Evolutionary conservation across 2,329 filamentous ascomycete species (phyloP).

Genomic region (Talaromyces sp.): DNA sequence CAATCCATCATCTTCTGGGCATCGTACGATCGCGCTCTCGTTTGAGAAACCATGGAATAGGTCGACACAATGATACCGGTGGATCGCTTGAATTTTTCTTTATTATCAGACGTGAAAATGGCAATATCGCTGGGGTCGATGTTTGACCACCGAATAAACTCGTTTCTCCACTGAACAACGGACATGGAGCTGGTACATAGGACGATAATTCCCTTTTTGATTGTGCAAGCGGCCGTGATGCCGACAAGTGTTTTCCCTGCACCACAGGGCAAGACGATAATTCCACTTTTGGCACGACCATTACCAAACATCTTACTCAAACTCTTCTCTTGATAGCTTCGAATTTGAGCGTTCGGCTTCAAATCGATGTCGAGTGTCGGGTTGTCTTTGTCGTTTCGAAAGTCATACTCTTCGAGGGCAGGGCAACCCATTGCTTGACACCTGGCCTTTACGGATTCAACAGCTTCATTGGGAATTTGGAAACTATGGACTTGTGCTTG

Average conservation of each 20-base stretch:
- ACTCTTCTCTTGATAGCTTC: constrained; percentile 94
- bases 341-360: constrained; percentile 80
- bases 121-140: constrained; percentile 90
- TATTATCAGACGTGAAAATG: constrained; percentile 90
- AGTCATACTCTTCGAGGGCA: constrained; percentile 94
- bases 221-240: constrained; percentile 96
- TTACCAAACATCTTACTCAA: constrained; percentile 99
- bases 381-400: constrained; percentile 83
- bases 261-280: constrained; percentile 93
- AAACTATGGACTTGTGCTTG: constrained; percentile 88
- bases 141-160: constrained; percentile 99
- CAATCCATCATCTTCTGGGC: constrained; percentile 98
- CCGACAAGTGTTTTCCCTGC: constrained; percentile 96
- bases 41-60: constrained; percentile 98
- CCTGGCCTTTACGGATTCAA: constrained; percentile 82
- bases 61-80: constrained; percentile 97
- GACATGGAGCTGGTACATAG: constrained; percentile 98
- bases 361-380: constrained; percentile 90
- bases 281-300: constrained; percentile 90
- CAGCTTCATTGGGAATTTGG: constrained; percentile 74
- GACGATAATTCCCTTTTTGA: constrained; percentile 93
- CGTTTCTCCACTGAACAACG: constrained; percentile 90
- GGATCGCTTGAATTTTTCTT: constrained; percentile 75
- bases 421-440: constrained; percentile 83
- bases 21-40: constrained; percentile 79